Percentiles rank a stretch among this genome's conserved stretches.
These are phyloP conservation scores for Tetrahymena elliotti DNA, from an alignment of 73 alveolate genomes.

Conservation along the genomic window DNA sequence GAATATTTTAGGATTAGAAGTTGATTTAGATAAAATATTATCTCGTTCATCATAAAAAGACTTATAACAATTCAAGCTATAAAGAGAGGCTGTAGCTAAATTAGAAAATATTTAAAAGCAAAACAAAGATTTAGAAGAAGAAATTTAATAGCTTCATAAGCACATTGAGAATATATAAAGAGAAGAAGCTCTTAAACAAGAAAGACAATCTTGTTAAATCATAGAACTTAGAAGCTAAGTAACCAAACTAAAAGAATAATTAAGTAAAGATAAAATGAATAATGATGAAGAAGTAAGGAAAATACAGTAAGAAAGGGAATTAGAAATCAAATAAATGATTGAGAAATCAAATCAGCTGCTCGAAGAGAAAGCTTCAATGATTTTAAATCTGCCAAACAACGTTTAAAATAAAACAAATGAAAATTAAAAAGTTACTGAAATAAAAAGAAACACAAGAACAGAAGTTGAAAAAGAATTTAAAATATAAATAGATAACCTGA, in stretches of 20 bases:
- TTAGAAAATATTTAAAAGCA: background rate
- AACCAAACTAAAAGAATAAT: conserved; percentile 15
- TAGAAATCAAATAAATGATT: background rate
- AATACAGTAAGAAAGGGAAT: conserved; percentile 15
- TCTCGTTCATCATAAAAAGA: conserved; percentile 26
- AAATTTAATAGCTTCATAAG: background rate
- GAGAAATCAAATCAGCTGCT: conserved; percentile 24
- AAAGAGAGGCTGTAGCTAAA: conserved; percentile 26
- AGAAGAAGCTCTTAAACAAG: conserved; percentile 7
- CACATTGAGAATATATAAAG: conserved; percentile 5
- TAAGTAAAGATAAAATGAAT: conserved; percentile 14
- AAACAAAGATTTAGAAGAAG: background rate
- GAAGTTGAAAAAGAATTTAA: conserved; percentile 40
- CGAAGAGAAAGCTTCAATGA: conserved; percentile 19
- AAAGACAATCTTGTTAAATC: conserved; percentile 1
- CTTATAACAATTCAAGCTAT: background rate
- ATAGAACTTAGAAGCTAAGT: conserved; percentile 11
- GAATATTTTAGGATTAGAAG: conserved; percentile 29
- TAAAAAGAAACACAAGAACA: background rate
- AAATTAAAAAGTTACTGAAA: conserved; percentile 16
- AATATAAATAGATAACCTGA: background rate
- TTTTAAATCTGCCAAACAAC: conserved; percentile 13
- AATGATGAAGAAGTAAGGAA: conserved; percentile 26
- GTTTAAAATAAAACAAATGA: conserved; percentile 11
- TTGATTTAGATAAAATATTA: conserved; percentile 34